Percentiles rank a stretch among this genome's conserved stretches.
Evolutionary conservation across 768 basidiomycete genomes (phyloP).

Genomic region (Trametopsis cervina): DNA sequence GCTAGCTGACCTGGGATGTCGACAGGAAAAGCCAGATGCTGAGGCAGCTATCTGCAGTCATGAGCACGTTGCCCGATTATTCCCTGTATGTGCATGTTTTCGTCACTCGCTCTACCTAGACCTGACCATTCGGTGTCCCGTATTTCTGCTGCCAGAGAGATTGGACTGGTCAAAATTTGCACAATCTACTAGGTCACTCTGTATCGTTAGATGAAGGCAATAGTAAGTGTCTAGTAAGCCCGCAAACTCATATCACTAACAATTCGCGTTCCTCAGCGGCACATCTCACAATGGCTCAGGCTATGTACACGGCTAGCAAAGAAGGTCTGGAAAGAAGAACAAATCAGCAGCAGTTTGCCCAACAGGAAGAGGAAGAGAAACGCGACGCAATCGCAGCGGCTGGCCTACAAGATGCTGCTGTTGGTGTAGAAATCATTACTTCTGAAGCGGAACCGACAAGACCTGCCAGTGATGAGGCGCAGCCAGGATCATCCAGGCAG

Average conservation of each 20-base stretch:
- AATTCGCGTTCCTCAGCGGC: background rate
- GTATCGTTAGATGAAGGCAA: conserved; percentile 7
- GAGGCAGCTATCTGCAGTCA: conserved; percentile 16
- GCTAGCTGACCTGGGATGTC: too few relatives aligned
- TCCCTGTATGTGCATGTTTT: conserved; percentile 7
- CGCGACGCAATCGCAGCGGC: too few relatives aligned
- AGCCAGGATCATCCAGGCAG: background rate
- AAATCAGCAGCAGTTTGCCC: background rate
- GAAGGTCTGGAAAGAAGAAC: background rate
- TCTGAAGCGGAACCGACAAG: too few relatives aligned
- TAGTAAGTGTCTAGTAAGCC: background rate
- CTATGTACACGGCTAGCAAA: conserved; percentile 4
- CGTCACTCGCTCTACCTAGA: background rate
- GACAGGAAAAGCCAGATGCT: conserved; percentile 9
- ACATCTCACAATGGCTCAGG: background rate
- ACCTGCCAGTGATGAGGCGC: background rate
- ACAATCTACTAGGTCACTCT: background rate
- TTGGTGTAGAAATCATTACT: background rate
- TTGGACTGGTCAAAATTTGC: conserved; percentile 5
- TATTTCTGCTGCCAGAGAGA: background rate
- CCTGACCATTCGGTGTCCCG: background rate
- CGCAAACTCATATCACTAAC: background rate
- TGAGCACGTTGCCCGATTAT: conserved; percentile 8
- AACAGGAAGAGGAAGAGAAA: too few relatives aligned
- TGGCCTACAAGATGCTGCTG: background rate